Evolutionary conservation across 352 stramenopile species (phyloP), one percentile per base, ranked within the genome.

Genomic region (Globisporangium acanthophoron): DNA sequence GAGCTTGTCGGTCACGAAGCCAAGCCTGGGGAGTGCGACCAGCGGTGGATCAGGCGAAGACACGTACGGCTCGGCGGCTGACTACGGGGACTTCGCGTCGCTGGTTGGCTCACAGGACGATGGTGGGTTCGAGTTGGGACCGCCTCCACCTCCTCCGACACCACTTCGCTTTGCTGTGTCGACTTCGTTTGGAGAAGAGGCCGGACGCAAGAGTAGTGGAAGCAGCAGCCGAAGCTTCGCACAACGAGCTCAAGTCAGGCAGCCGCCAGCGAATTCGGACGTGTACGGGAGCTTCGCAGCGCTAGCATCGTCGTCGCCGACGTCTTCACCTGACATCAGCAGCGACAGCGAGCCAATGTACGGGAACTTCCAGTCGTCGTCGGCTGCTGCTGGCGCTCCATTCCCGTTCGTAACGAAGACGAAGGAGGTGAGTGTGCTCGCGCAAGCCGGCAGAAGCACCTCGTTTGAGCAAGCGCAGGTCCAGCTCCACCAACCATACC

Each of bases 51-150:
- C 15, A 3, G 47, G 8, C 49, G 49, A 54, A 16, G 39, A 40
- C 5, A 5, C 15, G 0, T 60, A 35, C 16, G 20, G 43, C 13
- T 46, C 41, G 5, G 15, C 40, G 5, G 61, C 33, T 6, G 72
- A 84, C 33, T 87, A 88, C 35, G 72, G 74, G 18, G 78, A 56
- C 46, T 87, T 89, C 31, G 62, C 61, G 21, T 62, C 65, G 8
- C 62, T 85, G 48, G 41, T 50, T 12, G 18, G 15, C 16, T 3
- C 41, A 7, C 41, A 52, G 29, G 20, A 40, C 35, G 8, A 29
- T 4, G 9, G n/a, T 41, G 57, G 66, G 8, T 49, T 70, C 54
- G 51, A 48, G 3, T 39, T 76, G 9, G 65, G 72, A 5, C 58
- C 60, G 0, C 69, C 61, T 21, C 64, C 64, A 20, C 58, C 65